Base-by-base conservation (phyloP, 441 rosid species). In the Erysimum cheiri region DNA sequence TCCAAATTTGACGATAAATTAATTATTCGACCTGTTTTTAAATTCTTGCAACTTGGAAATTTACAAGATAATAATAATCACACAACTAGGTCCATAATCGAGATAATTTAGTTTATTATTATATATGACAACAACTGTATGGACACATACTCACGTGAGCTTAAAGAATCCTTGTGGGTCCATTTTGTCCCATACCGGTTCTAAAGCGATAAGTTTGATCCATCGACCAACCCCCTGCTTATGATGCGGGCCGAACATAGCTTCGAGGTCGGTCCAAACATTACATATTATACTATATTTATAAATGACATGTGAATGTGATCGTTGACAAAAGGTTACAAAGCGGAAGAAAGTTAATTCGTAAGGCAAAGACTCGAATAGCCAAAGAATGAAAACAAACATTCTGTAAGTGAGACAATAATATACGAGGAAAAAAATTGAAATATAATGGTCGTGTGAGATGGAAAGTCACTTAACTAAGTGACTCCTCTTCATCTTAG, bases 341-440 rank as follows among this genome's bases (percentile, higher is more conserved):
- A 29, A 59, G 22, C 19, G 37, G n/a, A 22, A 37, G 46, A 66
- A 40, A 29, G 61, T 58, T 73, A 65, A 58, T 14, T 31, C 71
- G 71, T 37, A 49, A 65, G 46, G 46, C 64, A 48, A 65, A 33
- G n/a, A 55, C 52, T 36, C 64, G 33, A 61, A 43, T 69, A 53
- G 69, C 49, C 69, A 72, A 73, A 73, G 62, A 73, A 59, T 66
- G 67, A 73, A 58, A 66, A 59, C 33, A 58, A 66, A 59, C 33
- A 52, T 50, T 57, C 33, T 41, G 62, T 58, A 32, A 14, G 56
- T 28, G 26, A 50, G 33, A 73, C 56, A 41, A 43, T 22, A 62
- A 31, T 66, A 52, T 50, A 64, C 41, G 12, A 5, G 17, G n/a
- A 2, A 13, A 5, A 17, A 62, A 63, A 15, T 41, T 15, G 57